Evolutionary conservation across 805 yeast genomes (phyloP), one percentile per base, ranked within the genome.

Genomic region (Starmerella floricola): DNA sequence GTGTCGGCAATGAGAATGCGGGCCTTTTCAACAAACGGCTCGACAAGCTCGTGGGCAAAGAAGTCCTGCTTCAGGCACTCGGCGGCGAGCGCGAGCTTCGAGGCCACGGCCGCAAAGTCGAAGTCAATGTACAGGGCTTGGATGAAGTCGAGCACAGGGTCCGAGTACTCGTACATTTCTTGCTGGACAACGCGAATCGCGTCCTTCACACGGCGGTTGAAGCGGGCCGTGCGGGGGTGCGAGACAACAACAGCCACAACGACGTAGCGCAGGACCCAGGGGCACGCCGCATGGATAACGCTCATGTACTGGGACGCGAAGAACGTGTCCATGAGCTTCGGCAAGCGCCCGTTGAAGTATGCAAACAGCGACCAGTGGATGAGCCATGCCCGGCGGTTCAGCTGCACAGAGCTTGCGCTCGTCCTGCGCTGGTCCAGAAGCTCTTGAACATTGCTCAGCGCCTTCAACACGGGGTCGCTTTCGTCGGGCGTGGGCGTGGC

Each of bases 301-400:
- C 77, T 72, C 46, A 78, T 60, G 58, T 75, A 76, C 6, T 78
- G 72, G 4, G 78, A 69, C 15, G 74, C 64, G 55, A 75, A 69
- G 58, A 74, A 74, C 40, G 74, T 55, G 48, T 78, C 83, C 44
- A 71, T 64, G 45, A 78, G 61, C 34, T 66, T 65, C 41, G 73
- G 78, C 24, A 68, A 55, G 15, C 54, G 44, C 8, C 79, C 78
- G 42, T 66, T 64, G 67, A 74, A 74, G 54, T 71, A 74, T 48
- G 77, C 76, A 65, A 76, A 78, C 47, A 78, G 62, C 2, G 79
- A 65, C 76, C 81, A 77, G 62, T 78, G 84, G 55, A 77, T 71
- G 45, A 77, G 62, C 81, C 83, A 78, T 27, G 77, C 69, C 56
- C 80, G 72, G 51, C 74, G 66, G 57, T 76, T 75, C 42, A 78